Evolutionary conservation across 2,329 filamentous ascomycete genomes (phyloP).

Genomic region (Byssothecium circinans): DNA sequence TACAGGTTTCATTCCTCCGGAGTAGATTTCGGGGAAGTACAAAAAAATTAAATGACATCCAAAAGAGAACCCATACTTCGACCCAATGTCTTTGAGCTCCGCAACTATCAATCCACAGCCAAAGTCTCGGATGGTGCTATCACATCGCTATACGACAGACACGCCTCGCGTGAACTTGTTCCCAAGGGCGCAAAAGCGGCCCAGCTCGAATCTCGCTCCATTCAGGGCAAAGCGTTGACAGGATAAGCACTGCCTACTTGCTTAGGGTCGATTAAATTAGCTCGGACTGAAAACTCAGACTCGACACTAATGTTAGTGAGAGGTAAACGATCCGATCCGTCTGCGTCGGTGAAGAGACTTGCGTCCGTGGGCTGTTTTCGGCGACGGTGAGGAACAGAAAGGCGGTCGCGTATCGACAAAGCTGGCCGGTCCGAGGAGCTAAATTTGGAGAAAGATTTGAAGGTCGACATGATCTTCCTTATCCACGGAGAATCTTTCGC

Average conservation of each 20-base stretch:
- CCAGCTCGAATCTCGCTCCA: slow-evolving; percentile 60
- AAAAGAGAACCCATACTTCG: no score
- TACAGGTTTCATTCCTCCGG: no score
- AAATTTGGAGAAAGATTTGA: neutral
- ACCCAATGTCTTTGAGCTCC: slow-evolving; percentile 71
- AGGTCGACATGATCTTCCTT: neutral
- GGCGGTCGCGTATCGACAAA: neutral
- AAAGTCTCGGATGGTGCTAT: slow-evolving; percentile 75
- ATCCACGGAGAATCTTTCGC: slow-evolving; percentile 3
- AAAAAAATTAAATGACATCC: no score
- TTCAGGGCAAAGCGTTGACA: no score
- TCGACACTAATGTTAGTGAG: neutral
- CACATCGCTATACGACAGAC: slow-evolving; percentile 78
- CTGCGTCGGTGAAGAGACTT: slow-evolving; percentile 1
- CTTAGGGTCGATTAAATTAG: neutral
- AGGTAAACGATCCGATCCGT: neutral
- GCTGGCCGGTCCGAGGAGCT: neutral
- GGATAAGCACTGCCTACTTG: neutral
- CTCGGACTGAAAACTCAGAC: neutral
- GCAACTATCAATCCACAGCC: slow-evolving; percentile 76
- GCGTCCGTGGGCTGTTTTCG: neutral
- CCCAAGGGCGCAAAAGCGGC: slow-evolving; percentile 75
- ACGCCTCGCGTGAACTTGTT: slow-evolving; percentile 75
- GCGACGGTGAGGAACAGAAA: neutral
- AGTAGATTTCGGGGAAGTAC: no score